These are phyloP conservation scores for Cornus florida DNA, from an alignment of 148 eudicot species.

Conservation along the genomic window DNA sequence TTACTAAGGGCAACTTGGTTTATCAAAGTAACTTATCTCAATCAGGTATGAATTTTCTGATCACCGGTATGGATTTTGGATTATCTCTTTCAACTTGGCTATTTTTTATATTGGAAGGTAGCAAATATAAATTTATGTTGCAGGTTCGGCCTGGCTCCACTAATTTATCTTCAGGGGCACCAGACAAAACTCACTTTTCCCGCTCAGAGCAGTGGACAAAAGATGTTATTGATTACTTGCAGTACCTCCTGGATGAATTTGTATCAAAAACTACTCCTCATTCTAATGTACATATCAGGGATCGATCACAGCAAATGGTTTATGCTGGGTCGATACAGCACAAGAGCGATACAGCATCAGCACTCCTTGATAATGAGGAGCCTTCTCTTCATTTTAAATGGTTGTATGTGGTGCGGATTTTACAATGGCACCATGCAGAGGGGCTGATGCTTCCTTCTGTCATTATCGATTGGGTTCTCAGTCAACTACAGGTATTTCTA, in stretches of 20 bases:
- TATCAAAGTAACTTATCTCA: conserved; percentile 91
- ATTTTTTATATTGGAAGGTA: conserved; percentile 9
- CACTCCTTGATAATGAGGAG: conserved; percentile 57
- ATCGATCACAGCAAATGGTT: conserved; percentile 58
- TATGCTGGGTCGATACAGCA: conserved; percentile 58
- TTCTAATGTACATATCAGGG: conserved; percentile 43
- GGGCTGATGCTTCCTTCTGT: conserved; percentile 77
- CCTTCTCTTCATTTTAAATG: conserved; percentile 93
- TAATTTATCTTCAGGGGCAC: conserved; percentile 54
- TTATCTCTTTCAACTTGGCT: background rate
- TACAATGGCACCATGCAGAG: conserved; percentile 90
- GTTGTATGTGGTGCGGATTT: conserved; percentile 91
- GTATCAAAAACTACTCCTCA: conserved; percentile 47
- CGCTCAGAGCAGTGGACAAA: conserved; percentile 96
- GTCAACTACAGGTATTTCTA: conserved; percentile 75
- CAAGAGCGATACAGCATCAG: conserved; percentile 40
- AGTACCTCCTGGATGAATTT: conserved; percentile 67
- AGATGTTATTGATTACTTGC: conserved; percentile 88
- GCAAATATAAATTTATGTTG: conserved; percentile 25
- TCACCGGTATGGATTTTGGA: background rate
- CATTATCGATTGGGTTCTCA: conserved; percentile 89
- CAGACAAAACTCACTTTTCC: conserved; percentile 65
- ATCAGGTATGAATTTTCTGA: conserved; percentile 58
- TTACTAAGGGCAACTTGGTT: conserved; percentile 98
- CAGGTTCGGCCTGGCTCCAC: conserved; percentile 76